Evolutionary conservation across 352 stramenopile genomes (phyloP).

Genomic region (Phytopythium ostracodes): DNA sequence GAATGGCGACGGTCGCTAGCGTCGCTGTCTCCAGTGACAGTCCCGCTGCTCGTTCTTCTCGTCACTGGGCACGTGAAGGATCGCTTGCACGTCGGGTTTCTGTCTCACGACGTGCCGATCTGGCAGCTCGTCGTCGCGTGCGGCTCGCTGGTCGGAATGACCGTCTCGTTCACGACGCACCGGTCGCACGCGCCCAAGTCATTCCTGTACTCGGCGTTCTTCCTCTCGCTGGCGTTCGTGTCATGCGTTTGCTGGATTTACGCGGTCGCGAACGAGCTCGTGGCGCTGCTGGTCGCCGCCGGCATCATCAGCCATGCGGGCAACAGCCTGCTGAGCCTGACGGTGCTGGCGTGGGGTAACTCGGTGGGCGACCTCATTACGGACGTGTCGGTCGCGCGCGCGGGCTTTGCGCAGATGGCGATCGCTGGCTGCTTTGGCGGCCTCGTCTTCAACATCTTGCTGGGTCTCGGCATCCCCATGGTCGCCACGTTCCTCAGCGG

Average conservation of each 20-base stretch:
- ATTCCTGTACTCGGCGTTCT: conserved; percentile 35
- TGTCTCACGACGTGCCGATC: conserved; percentile 24
- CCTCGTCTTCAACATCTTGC: conserved; percentile 79
- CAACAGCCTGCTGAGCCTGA: conserved; percentile 74
- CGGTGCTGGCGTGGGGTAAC: conserved; percentile 82
- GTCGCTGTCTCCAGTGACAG: conserved; percentile 74
- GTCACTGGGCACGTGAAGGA: conserved; percentile 30
- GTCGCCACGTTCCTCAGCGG: conserved; percentile 45
- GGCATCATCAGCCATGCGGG: conserved; percentile 72
- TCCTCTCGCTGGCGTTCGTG: conserved; percentile 67
- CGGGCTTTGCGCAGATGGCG: conserved; percentile 81
- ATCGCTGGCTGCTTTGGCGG: conserved; percentile 83
- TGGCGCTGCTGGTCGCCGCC: conserved; percentile 73
- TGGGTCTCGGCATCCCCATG: conserved; percentile 77
- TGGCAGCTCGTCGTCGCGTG: conserved; percentile 33
- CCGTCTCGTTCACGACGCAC: conserved; percentile 66
- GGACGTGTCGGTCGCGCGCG: conserved; percentile 76
- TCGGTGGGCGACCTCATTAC: conserved; percentile 82
- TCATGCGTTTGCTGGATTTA: conserved; percentile 93
- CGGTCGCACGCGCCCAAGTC: conserved; percentile 54
- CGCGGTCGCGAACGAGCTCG: conserved; percentile 80
- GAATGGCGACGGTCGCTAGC: conserved; percentile 82
- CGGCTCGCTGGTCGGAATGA: conserved; percentile 41
- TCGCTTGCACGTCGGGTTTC: conserved; percentile 17
- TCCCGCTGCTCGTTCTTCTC: conserved; percentile 85